phyloP scores from a whole-genome alignment of 2,329 filamentous ascomycete genomes.

The Pseudogymnoascus sp. region DNA sequence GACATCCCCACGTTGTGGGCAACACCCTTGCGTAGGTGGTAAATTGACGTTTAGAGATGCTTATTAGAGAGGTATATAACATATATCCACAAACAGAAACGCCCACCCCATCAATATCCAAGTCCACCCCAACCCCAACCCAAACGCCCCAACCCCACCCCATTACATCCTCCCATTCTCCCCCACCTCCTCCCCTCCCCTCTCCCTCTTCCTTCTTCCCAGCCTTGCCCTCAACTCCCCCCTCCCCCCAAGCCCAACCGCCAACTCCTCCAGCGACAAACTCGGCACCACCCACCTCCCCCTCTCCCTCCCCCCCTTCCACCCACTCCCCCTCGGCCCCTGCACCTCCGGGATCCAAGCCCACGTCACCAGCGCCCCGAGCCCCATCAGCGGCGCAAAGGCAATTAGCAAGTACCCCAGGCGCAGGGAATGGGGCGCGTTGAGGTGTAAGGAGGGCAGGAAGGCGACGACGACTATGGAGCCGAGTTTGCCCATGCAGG shows the following conservation, averaged over 20 bases:
- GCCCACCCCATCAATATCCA: neutral
- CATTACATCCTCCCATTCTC: neutral
- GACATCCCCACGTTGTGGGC: no score
- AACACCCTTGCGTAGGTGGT: no score
- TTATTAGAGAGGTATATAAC: no score
- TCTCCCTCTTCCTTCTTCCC: neutral
- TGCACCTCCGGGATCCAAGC: conserved; percentile 13
- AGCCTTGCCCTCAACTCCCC: neutral
- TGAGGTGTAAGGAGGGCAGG: conserved; percentile 10
- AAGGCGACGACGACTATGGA: conserved; percentile 32
- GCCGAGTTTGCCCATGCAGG: conserved; percentile 50
- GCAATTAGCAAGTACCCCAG: conserved; percentile 12
- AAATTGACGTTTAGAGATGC: no score
- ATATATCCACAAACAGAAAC: no score
- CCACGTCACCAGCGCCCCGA: conserved; percentile 13
- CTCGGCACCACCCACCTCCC: conserved; percentile 20
- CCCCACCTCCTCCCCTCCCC: neutral
- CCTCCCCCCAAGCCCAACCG: neutral
- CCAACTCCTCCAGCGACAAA: conserved; percentile 13
- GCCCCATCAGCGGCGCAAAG: conserved; percentile 12
- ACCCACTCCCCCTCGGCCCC: neutral
- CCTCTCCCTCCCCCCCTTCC: conserved; percentile 8
- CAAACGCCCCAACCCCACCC: neutral
- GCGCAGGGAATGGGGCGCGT: neutral
- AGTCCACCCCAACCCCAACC: neutral